These are phyloP conservation scores for Centrapalus pauciflorus DNA, from an alignment of 129 eudicot genomes.

Conservation along the genomic window DNA sequence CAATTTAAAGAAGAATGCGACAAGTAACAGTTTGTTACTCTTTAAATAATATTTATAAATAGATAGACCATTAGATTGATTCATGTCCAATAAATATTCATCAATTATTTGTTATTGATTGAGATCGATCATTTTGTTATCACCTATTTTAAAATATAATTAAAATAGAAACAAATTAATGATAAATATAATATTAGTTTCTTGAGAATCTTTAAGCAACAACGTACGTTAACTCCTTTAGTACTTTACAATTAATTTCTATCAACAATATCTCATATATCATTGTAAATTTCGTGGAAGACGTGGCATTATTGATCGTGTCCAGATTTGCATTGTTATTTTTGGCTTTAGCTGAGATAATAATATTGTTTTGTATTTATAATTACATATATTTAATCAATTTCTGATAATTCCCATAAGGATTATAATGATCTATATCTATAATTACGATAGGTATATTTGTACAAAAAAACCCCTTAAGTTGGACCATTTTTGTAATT, in stretches of 20 bases:
- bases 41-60: no score
- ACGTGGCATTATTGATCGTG: background rate
- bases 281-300: conserved; percentile 25
- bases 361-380: background rate
- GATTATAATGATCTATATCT: background rate
- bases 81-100: no score
- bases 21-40: no score
- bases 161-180: conserved; percentile 3
- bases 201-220: conserved; percentile 11
- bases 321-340: background rate
- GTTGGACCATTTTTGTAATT: no score
- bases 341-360: background rate
- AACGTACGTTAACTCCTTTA: conserved; percentile 29
- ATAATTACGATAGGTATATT: no score
- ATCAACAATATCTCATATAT: background rate
- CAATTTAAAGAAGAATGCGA: no score
- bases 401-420: background rate
- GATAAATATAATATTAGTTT: background rate
- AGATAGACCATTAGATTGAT: no score
- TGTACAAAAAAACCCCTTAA: no score
- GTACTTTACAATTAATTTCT: conserved; percentile 7
- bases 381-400: background rate
- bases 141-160: background rate
- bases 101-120: background rate
- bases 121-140: background rate